phyloP scores from a whole-genome alignment of 2,329 filamentous ascomycete genomes.

The Colletotrichum sp. region DNA sequence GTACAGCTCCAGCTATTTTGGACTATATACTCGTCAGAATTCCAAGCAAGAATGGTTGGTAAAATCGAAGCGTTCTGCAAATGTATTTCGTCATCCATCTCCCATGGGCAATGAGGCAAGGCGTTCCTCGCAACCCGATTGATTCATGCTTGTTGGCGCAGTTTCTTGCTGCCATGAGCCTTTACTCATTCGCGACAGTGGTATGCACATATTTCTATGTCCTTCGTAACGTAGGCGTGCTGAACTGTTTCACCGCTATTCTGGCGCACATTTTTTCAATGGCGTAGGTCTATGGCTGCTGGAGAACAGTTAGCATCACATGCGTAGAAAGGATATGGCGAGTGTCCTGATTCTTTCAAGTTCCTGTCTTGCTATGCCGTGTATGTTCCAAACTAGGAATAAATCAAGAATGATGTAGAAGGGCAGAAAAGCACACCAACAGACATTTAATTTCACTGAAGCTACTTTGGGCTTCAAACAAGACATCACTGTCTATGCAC shows the following conservation, averaged over 20 bases:
- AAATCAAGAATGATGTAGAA: not conserved
- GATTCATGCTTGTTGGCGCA: fast-evolving
- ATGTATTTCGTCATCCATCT: fast-evolving
- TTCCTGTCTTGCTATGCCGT: fast-evolving
- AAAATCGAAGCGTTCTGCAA: not conserved
- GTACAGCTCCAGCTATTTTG: not conserved
- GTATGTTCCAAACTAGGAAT: not conserved
- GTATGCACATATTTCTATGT: no score
- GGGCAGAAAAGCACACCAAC: fast-evolving
- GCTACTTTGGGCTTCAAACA: fast-evolving
- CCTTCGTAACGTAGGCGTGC: no score
- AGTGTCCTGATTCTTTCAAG: fast-evolving
- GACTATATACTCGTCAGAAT: not conserved
- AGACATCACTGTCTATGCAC: not conserved
- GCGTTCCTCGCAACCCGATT: fast-evolving
- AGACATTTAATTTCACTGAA: fast-evolving
- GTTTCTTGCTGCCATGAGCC: fast-evolving
- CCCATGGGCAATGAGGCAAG: fast-evolving
- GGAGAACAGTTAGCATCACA: fast-evolving
- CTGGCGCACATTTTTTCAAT: not conserved
- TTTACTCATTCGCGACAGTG: not conserved
- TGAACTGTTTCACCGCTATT: no score
- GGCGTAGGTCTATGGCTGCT: not conserved
- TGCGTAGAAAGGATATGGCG: fast-evolving
- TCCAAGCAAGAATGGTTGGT: fast-evolving